A percentile compares a stretch with the other conserved stretches of the same genome.
These are phyloP conservation scores for Fusarium oligoseptatum DNA, from an alignment of 2,329 filamentous ascomycete species.

Conservation along the genomic window DNA sequence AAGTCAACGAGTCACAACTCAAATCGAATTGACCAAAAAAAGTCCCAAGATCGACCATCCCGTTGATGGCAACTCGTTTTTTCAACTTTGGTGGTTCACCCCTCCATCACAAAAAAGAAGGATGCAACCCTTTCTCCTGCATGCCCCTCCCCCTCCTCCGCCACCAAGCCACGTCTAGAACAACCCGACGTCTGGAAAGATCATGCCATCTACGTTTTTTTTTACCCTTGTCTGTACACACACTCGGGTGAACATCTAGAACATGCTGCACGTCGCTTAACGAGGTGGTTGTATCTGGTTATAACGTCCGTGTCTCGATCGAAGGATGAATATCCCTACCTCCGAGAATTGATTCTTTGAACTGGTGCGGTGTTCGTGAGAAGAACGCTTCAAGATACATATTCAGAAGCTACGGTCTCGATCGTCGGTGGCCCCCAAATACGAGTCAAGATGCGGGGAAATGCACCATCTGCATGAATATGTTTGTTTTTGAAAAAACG, in stretches of 20 bases:
- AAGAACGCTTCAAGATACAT: not conserved
- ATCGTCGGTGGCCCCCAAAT: not conserved
- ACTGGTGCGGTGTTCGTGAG: not conserved
- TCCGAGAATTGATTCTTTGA: not conserved
- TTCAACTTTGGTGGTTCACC: not conserved
- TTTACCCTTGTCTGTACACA: not conserved
- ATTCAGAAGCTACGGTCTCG: not conserved
- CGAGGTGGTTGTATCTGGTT: not conserved
- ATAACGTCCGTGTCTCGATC: not conserved
- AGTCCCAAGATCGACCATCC: not conserved
- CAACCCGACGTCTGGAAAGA: conserved; percentile 6
- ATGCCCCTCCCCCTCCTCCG: conserved; percentile 22
- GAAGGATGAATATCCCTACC: not conserved
- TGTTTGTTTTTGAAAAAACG: conserved; percentile 34
- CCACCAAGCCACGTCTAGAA: conserved; percentile 37
- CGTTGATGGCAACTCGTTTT: not conserved
- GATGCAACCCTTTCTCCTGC: conserved; percentile 17
- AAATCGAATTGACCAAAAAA: not conserved
- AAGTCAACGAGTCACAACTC: not conserved
- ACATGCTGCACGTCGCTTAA: not conserved
- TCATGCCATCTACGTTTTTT: conserved; percentile 16
- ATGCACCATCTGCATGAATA: conserved; percentile 13
- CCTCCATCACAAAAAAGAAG: not conserved
- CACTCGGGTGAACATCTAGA: conserved; percentile 7
- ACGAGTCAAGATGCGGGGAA: conserved; percentile 9